A percentile compares a stretch with the other conserved stretches of the same genome.
These are phyloP conservation scores for Eutrema japonicum DNA, from an alignment of 345 rosid genomes.

Conservation along the genomic window DNA sequence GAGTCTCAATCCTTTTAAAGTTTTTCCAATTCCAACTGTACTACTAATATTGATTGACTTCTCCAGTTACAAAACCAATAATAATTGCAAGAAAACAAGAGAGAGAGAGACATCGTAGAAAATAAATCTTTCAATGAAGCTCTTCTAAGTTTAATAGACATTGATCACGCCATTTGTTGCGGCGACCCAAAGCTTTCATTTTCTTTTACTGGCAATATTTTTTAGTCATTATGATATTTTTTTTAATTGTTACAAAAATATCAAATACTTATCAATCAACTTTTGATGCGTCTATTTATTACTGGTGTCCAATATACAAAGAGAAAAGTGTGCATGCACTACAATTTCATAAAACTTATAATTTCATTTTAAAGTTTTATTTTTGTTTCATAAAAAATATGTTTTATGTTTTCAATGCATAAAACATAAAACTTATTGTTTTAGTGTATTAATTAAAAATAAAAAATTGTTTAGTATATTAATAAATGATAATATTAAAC, in stretches of 20 bases:
- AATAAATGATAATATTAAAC: too few relatives aligned
- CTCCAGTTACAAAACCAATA: slow-evolving; percentile 12
- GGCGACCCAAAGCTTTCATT: slow-evolving; percentile 22
- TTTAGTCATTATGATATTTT: background rate
- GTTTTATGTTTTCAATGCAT: too few relatives aligned
- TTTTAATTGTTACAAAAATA: background rate
- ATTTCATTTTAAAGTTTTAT: too few relatives aligned
- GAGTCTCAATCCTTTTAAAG: slow-evolving; percentile 21
- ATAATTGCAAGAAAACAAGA: slow-evolving; percentile 10
- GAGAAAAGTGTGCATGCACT: background rate
- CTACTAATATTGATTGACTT: slow-evolving; percentile 35
- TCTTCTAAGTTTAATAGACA: slow-evolving; percentile 17
- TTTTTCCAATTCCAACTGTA: slow-evolving; percentile 35
- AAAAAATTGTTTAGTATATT: too few relatives aligned
- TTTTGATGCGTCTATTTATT: slow-evolving; percentile 9
- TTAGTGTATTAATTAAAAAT: too few relatives aligned
- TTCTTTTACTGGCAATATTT: slow-evolving; percentile 14
- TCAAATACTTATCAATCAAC: slow-evolving; percentile 7
- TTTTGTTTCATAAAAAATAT: too few relatives aligned
- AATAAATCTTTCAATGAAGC: background rate
- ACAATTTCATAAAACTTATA: background rate
- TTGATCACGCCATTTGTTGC: slow-evolving; percentile 42
- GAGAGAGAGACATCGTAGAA: background rate
- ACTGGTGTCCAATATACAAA: background rate
- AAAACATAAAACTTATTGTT: too few relatives aligned